Evolutionary conservation across 306 rosid genomes (phyloP).

Genomic region (Fagus sylvatica): DNA sequence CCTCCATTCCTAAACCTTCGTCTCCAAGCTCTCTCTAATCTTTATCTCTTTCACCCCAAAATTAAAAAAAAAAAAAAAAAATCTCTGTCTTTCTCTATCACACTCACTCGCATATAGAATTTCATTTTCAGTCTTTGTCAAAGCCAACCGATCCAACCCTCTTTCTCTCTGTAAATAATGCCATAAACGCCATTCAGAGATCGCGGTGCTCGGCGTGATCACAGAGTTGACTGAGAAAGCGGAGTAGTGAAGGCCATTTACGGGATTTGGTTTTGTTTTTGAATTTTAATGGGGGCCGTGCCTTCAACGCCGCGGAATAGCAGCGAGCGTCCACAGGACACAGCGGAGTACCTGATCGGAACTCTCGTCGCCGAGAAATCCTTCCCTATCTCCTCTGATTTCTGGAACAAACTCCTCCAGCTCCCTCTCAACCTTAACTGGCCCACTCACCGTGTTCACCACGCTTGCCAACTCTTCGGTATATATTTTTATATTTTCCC

Average conservation of each 20-base stretch:
- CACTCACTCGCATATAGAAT: slow-evolving; percentile 22
- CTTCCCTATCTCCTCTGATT: slow-evolving; percentile 84
- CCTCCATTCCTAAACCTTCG: neutral
- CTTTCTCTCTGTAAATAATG: slow-evolving; percentile 41
- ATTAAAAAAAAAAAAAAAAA: neutral
- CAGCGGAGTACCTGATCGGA: slow-evolving; percentile 90
- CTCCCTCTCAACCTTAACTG: slow-evolving; percentile 78
- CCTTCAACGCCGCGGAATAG: slow-evolving; percentile 75
- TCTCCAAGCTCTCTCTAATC: neutral
- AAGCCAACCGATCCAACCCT: slow-evolving; percentile 35
- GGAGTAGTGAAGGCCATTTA: too few relatives aligned
- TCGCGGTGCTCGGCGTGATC: too few relatives aligned
- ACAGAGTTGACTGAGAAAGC: too few relatives aligned
- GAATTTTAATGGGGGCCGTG: slow-evolving; percentile 66
- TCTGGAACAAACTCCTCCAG: slow-evolving; percentile 89
- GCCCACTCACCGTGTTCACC: slow-evolving; percentile 68
- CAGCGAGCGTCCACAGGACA: slow-evolving; percentile 59
- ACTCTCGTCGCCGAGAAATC: slow-evolving; percentile 79
- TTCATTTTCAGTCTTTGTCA: slow-evolving; percentile 32
- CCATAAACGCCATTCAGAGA: slow-evolving; percentile 32
- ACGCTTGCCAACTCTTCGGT: slow-evolving; percentile 92
- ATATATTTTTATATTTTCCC: neutral
- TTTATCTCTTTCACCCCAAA: neutral
- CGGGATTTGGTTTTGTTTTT: neutral
- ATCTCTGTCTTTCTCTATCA: slow-evolving; percentile 22